Base-by-base conservation (phyloP, 2,329 filamentous ascomycete species). In the Scedosporium aurantiacum region DNA sequence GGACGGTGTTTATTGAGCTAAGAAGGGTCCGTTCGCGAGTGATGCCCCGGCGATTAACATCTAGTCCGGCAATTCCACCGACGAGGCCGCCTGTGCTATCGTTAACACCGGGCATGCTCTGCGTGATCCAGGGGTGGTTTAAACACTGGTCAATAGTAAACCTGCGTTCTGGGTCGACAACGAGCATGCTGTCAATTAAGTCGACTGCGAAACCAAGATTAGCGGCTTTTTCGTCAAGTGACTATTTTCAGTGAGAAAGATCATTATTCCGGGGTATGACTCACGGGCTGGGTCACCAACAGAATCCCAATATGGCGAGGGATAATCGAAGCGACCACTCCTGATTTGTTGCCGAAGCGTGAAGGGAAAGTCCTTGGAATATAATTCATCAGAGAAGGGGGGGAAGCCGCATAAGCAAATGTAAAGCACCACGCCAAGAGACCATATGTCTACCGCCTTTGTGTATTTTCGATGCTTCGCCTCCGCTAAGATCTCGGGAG, bases 401-500 rank as follows among this genome's bases (percentile, higher is more conserved):
- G 93, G 94, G 70, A 97, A 97, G 41, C 94, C 94, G 71, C 94
- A 97, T 4, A 97, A 82, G 71, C 91, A 97, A 68, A 97, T 97
- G 75, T 97, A 99, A 25, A 99, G 80, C 3, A 99, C 93, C 2
- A 99, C 94, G n/a, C 94, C 94, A 0, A 97, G 81, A 1, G 92
- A 96, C 94, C 94, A 97, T 50, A 97, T 81, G 71, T 99, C 94
- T 8, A 99, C 94, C 2, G 92, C 92, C 69, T 91, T 90, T 61
- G 92, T 96, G 75, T 99, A 99, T 70, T 89, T 89, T 66, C 94
- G 86, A 64, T 91, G 84, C 68, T 85, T 87, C 18, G 83, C 85
- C 64, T 92, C 89, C 69, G 91, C 88, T 4, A 99, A 79, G 62
- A 99, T 96, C 72, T 99, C 94, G 1, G 94, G 94, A 1, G 95